phyloP scores from a whole-genome alignment of 768 basidiomycete species.

The Coprinellus aureogranulatus region DNA sequence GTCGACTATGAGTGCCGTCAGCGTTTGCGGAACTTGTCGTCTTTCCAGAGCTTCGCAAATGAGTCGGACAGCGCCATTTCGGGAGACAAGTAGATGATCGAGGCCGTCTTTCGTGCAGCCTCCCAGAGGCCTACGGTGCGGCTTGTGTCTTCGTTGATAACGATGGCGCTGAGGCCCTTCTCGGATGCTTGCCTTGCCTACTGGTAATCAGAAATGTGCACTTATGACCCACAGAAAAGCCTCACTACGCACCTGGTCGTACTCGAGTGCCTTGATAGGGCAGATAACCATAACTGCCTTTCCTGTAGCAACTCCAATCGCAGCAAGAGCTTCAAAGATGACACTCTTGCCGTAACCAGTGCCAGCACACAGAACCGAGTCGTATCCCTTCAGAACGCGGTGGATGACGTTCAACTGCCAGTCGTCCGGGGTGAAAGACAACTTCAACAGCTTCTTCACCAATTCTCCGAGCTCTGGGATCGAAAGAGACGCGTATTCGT shows the following conservation, averaged over 20 bases:
- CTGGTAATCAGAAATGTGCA: not conserved
- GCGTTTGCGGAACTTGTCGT: slow-evolving; percentile 2
- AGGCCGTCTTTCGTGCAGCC: slow-evolving; percentile 6
- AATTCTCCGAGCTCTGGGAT: not conserved
- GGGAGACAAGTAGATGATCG: slow-evolving; percentile 21
- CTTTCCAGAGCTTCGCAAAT: slow-evolving; percentile 27
- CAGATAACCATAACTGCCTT: slow-evolving; percentile 22
- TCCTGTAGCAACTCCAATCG: slow-evolving; percentile 11
- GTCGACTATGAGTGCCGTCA: slow-evolving; percentile 16
- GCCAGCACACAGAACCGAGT: not conserved
- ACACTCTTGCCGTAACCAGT: slow-evolving; percentile 2
- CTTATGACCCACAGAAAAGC: too few relatives aligned
- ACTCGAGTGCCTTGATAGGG: slow-evolving; percentile 28
- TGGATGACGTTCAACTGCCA: not conserved
- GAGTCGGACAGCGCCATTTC: slow-evolving; percentile 25
- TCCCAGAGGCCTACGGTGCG: slow-evolving; percentile 15
- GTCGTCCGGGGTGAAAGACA: not conserved
- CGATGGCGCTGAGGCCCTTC: slow-evolving; percentile 23
- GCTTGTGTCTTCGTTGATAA: slow-evolving; percentile 27
- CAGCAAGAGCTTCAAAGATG: slow-evolving; percentile 20
- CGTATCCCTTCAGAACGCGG: not conserved
- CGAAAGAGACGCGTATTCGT: not conserved
- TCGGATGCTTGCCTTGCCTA: slow-evolving; percentile 18
- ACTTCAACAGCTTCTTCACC: not conserved
- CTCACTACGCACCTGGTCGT: slow-evolving; percentile 23